Base-by-base conservation (phyloP, 768 basidiomycete species). In the Tulasnella sp. region DNA sequence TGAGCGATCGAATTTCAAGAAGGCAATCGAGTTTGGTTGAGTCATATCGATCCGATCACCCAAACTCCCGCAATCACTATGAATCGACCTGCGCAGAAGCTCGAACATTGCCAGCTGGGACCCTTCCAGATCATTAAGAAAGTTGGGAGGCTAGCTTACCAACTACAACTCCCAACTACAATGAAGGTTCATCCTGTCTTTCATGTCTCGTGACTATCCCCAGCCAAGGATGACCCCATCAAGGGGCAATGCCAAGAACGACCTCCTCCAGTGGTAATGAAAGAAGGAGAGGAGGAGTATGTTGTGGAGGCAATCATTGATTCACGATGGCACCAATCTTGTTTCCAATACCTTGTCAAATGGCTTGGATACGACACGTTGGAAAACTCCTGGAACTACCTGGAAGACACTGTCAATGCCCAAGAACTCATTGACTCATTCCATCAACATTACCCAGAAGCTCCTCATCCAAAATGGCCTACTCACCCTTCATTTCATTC, bases 341-440 rank as follows among this genome's bases (percentile, higher is more conserved):
- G 47, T 0, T 19, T 64, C 3, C 51, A 60, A 13, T 41, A 51
- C 3, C n/a, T 69, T 72, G 72, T 34, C 48, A 67, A 0, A 55
- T 73, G 3, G 64, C 67, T 15, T 73, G 70, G 68, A 68, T 67
- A 24, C 68, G 65, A 0, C 53, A 13, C 41, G 65, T 38, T 15
- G 7, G 34, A 38, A 38, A 38, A 38, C 15, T 7, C 34, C 5
- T 38, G 34, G 34, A 38, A 38, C 34, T 38, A 38, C 34, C 15
- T 38, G 15, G 15, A 38, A 38, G 34, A 38, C 15, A 38, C 34
- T 15, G 15, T 15, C 34, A 38, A 38, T 38, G 34, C 34, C 34
- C 34, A 38, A 38, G 34, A 38, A 7, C 7, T 15, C 5, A 38
- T 38, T 15, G 34, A 38, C 7, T 5, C 5, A 38, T 38, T 38